Evolutionary conservation across 257 asterid species (phyloP).

Genomic region (Gentiana dahurica): DNA sequence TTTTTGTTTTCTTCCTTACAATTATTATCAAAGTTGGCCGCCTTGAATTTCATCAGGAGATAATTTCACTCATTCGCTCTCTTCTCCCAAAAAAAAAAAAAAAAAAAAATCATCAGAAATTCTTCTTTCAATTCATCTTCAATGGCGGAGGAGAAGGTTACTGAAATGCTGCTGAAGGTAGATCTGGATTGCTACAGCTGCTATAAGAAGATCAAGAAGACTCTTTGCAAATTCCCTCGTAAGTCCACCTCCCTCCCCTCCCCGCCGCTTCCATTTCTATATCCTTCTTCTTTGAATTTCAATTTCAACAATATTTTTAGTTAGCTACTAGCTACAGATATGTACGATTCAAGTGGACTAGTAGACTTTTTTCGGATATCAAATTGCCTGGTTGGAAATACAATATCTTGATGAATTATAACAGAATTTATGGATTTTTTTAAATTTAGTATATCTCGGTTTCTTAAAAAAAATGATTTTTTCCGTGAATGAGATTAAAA

Average conservation of each 20-base stretch:
- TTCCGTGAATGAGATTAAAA: no score
- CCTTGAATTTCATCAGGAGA: not conserved
- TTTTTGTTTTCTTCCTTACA: not conserved
- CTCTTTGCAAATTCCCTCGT: conserved; percentile 77
- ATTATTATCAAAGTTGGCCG: not conserved
- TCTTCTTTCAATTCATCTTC: not conserved
- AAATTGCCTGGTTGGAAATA: no score
- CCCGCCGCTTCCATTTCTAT: no score
- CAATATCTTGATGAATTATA: no score
- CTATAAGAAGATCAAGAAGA: conserved; percentile 77
- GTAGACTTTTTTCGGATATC: no score
- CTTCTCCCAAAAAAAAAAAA: not conserved
- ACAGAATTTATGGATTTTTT: no score
- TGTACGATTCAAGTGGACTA: no score
- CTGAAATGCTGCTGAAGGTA: conserved; percentile 57
- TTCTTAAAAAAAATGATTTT: no score
- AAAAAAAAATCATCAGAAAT: not conserved
- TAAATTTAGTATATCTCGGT: no score
- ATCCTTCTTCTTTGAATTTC: no score
- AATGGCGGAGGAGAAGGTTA: conserved; percentile 23
- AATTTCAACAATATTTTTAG: no score
- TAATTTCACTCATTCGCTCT: not conserved
- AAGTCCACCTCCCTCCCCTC: conserved; percentile 10
- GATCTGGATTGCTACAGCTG: conserved; percentile 83
- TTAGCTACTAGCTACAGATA: no score